phyloP scores from a whole-genome alignment of 2,329 filamentous ascomycete species.

The Xylariaceae sp. region DNA sequence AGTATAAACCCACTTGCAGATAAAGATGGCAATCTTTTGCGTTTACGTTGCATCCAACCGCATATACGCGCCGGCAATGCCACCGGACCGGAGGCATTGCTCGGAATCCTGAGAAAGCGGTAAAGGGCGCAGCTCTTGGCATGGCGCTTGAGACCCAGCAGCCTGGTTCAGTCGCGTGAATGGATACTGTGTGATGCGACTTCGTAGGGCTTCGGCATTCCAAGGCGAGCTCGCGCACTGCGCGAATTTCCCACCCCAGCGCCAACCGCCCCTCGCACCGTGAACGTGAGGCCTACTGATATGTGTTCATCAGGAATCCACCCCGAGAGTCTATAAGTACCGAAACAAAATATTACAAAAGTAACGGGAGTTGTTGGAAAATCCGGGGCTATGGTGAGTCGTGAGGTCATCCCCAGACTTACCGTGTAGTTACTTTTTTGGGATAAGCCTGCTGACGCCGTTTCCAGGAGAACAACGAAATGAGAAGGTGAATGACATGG shows the following conservation, averaged over 20 bases:
- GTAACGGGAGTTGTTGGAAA: neutral
- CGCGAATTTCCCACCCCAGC: neutral
- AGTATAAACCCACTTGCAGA: constrained; percentile 6
- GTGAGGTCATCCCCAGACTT: neutral
- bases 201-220: neutral
- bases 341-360: neutral
- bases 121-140: neutral
- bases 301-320: neutral
- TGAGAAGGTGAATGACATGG: neutral
- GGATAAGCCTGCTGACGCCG: neutral
- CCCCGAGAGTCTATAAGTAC: constrained; percentile 1
- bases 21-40: constrained; percentile 11
- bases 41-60: constrained; percentile 11
- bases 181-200: neutral
- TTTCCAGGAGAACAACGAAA: neutral
- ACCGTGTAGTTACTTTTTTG: neutral
- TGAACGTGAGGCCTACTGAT: neutral
- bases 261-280: neutral
- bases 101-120: constrained; percentile 7
- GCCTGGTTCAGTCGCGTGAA: neutral
- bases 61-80: constrained; percentile 6
- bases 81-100: constrained; percentile 6
- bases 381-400: neutral
- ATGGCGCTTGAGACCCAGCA: neutral
- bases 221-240: neutral